Percentiles rank a stretch among this genome's conserved stretches.
Conservation (phyloP, 495 filamentous ascomycete species). For the Xylaria sp. region DNA sequence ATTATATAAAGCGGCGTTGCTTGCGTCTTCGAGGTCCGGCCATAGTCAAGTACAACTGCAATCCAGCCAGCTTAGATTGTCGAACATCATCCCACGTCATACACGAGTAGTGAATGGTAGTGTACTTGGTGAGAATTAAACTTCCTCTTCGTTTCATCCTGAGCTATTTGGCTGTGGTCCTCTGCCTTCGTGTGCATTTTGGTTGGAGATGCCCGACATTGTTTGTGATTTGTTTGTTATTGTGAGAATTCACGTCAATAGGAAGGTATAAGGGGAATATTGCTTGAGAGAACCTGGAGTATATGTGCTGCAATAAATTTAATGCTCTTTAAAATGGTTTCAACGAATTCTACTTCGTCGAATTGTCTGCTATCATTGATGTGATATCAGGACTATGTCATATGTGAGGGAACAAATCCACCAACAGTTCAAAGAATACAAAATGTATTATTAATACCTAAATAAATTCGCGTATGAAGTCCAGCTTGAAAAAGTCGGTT, state of each 20-base stretch:
- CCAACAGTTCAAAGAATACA: not conserved
- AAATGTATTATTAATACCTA: not conserved
- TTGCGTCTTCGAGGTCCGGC: not conserved
- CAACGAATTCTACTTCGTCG: not conserved
- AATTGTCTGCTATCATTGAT: constrained; percentile 19
- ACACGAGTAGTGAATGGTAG: not conserved
- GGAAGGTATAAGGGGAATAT: not conserved
- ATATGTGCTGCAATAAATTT: too few species aligned
- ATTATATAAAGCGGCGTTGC: not conserved
- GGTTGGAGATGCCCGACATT: constrained; percentile 19
- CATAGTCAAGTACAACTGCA: not conserved
- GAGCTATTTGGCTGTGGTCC: constrained; percentile 59
- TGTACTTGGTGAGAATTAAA: not conserved
- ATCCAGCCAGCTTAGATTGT: not conserved
- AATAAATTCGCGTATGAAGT: not conserved
- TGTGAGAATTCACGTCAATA: not conserved
- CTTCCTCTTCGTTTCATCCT: constrained; percentile 51
- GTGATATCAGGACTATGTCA: constrained; percentile 39
- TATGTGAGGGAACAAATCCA: not conserved
- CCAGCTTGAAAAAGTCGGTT: not conserved
- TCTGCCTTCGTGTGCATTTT: constrained; percentile 39
- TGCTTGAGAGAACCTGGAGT: not conserved
- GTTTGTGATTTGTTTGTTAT: constrained; percentile 31
- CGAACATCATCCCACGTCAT: not conserved
- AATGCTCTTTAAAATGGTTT: not conserved